phyloP scores from a whole-genome alignment of 2,329 filamentous ascomycete genomes.

The Calonectria henricotiae region DNA sequence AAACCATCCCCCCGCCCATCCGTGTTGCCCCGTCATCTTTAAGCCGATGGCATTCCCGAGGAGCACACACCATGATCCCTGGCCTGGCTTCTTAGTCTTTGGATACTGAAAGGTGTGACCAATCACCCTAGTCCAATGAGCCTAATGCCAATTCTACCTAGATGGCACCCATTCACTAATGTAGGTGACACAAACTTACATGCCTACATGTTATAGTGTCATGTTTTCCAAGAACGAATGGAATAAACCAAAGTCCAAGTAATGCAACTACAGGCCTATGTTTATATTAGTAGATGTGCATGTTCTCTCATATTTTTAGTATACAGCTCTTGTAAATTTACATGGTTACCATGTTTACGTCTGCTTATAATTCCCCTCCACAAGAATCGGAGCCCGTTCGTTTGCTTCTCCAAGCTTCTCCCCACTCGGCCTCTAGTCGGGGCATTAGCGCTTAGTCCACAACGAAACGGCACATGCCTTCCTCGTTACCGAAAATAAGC shows the following conservation, averaged over 20 bases:
- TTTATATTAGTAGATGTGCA: too few species aligned
- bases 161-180: too few species aligned
- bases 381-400: not conserved
- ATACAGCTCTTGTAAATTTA: not conserved
- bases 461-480: not conserved
- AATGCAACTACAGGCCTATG: too few species aligned
- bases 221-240: not conserved
- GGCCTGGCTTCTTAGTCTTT: too few species aligned
- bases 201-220: not conserved
- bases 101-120: not conserved
- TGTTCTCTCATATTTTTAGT: too few species aligned
- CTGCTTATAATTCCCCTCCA: not conserved
- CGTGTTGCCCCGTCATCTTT: slow-evolving; percentile 12
- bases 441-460: not conserved
- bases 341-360: not conserved
- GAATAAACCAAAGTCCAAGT: too few species aligned
- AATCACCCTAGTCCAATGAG: not conserved
- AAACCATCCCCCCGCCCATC: slow-evolving; percentile 9
- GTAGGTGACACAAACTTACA: too few species aligned
- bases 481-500: not conserved
- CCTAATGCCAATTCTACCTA: too few species aligned
- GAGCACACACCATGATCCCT: not conserved
- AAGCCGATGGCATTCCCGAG: slow-evolving; percentile 17
- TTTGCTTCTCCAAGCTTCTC: not conserved
- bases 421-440: not conserved